A percentile compares a stretch with the other conserved stretches of the same genome.
These are phyloP conservation scores for Scedosporium dehoogii DNA, from an alignment of 2,329 filamentous ascomycete genomes.

Conservation along the genomic window DNA sequence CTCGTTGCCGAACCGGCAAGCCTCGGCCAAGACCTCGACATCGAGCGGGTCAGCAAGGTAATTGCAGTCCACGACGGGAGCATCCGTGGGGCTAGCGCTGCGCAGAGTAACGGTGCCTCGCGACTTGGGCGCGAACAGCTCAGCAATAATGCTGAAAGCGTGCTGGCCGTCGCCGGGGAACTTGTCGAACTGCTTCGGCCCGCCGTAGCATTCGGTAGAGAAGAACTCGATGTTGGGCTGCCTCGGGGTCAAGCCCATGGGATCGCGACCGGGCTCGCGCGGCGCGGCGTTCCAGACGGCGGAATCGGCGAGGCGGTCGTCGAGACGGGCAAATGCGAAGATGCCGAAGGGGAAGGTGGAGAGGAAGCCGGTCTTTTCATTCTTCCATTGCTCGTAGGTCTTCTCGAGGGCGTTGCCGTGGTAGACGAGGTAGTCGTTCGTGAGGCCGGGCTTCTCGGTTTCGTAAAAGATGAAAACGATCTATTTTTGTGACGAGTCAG, in stretches of 20 bases:
- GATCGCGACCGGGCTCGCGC: conserved; percentile 41
- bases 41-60: conserved; percentile 50
- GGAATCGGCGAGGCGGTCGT: conserved; percentile 45
- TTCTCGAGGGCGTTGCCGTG: conserved; percentile 10
- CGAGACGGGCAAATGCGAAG: conserved; percentile 52
- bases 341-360: conserved; percentile 54
- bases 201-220: conserved; percentile 51
- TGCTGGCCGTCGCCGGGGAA: conserved; percentile 42
- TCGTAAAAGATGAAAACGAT: too few relatives aligned
- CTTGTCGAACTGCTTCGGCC: conserved; percentile 45
- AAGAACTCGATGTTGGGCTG: conserved; percentile 56
- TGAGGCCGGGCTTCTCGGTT: too few relatives aligned
- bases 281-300: conserved; percentile 43
- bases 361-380: conserved; percentile 46
- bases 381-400: conserved; percentile 44
- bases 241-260: conserved; percentile 46
- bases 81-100: too few relatives aligned
- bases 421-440: too few relatives aligned
- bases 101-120: too few relatives aligned
- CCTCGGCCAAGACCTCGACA: conserved; percentile 48
- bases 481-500: too few relatives aligned
- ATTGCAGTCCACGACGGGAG: too few relatives aligned
- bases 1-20: conserved; percentile 48
- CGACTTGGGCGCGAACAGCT: too few relatives aligned
- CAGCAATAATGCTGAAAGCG: conserved; percentile 15